Conservation (phyloP, 352 stramenopile genomes). For the Albugo laibachii region DNA sequence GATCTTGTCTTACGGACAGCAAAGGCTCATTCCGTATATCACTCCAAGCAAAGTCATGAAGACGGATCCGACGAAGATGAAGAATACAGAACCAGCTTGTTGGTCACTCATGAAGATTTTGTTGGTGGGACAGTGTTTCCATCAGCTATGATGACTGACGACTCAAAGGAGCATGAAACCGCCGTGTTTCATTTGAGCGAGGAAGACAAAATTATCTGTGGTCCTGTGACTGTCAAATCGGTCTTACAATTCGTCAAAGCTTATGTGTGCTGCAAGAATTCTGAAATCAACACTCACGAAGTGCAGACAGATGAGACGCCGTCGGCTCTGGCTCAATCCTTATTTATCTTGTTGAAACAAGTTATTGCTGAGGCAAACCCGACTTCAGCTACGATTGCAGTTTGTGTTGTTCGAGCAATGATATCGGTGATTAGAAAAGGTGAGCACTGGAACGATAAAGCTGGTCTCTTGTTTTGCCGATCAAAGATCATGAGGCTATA, state of each 20-base stretch:
- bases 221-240: constrained; percentile 29
- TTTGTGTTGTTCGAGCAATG: constrained; percentile 39
- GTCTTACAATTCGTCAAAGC: constrained; percentile 46
- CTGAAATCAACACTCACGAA: not conserved
- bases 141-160: constrained; percentile 16
- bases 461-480: constrained; percentile 55
- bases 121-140: constrained; percentile 21
- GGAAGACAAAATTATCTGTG: constrained; percentile 57
- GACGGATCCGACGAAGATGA: constrained; percentile 11
- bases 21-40: too few species aligned
- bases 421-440: constrained; percentile 43
- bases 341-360: constrained; percentile 60
- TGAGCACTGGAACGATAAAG: constrained; percentile 45
- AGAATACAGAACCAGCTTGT: constrained; percentile 45
- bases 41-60: not conserved
- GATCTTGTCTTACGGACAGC: constrained; percentile 21
- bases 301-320: not conserved
- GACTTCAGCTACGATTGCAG: constrained; percentile 23
- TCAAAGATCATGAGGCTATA: constrained; percentile 72
- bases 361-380: constrained; percentile 39
- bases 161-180: too few species aligned
- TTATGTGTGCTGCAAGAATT: constrained; percentile 25
- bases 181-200: constrained; percentile 25
- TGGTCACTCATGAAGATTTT: constrained; percentile 43
- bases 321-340: constrained; percentile 12